phyloP scores from a whole-genome alignment of 2,329 filamentous ascomycete genomes.

The Bisporella sp. region DNA sequence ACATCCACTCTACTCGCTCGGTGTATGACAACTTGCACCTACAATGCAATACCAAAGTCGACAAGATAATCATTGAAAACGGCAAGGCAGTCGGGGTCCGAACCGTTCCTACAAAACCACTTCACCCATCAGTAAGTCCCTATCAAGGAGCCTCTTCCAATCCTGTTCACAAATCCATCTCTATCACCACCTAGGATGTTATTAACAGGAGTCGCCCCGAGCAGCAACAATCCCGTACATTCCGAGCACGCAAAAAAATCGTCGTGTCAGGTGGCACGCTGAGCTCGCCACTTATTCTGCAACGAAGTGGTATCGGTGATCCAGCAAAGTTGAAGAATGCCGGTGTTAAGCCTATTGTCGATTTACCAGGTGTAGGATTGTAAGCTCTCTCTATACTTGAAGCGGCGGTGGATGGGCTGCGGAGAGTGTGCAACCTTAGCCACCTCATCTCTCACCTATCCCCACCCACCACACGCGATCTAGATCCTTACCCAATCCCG shows the following conservation, averaged over 20 bases:
- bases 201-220: constrained; percentile 18
- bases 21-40: constrained; percentile 55
- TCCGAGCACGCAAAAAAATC: constrained; percentile 36
- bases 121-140: constrained; percentile 36
- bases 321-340: constrained; percentile 39
- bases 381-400: no score
- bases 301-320: constrained; percentile 53
- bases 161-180: not conserved
- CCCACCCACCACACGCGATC: no score
- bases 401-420: no score
- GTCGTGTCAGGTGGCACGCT: constrained; percentile 34
- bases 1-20: constrained; percentile 68
- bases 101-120: constrained; percentile 64
- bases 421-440: no score
- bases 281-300: constrained; percentile 40
- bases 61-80: constrained; percentile 45
- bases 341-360: constrained; percentile 38
- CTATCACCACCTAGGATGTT: constrained; percentile 1
- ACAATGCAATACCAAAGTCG: constrained; percentile 49
- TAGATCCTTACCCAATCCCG: no score
- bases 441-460: no score
- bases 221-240: constrained; percentile 25
- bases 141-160: not conserved
- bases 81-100: constrained; percentile 65
- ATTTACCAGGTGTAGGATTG: constrained; percentile 45